Evolutionary conservation across 805 yeast genomes (phyloP).

Genomic region (Metschnikowia lachancei): DNA sequence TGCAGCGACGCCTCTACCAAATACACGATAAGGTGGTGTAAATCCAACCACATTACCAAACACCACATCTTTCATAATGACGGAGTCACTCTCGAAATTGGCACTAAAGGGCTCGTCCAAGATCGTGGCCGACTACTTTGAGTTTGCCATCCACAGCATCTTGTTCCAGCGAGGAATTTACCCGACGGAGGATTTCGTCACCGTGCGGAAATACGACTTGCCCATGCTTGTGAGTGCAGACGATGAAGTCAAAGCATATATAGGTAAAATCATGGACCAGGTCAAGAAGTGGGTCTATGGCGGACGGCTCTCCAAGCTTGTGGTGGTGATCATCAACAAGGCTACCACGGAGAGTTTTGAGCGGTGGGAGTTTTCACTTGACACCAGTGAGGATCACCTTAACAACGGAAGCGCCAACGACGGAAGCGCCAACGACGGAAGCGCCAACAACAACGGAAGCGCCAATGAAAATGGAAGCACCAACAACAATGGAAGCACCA

Average conservation of each 20-base stretch:
- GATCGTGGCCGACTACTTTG: constrained; percentile 78
- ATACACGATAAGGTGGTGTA: no score
- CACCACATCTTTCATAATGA: no score
- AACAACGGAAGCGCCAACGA: no score
- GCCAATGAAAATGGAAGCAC: no score
- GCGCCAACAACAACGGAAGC: constrained; percentile 13
- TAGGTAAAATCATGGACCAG: constrained; percentile 64
- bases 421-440: no score
- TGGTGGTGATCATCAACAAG: constrained; percentile 70
- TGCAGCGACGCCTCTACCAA: no score
- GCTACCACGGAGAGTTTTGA: constrained; percentile 69
- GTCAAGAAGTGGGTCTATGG: constrained; percentile 65
- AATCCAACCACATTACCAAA: no score
- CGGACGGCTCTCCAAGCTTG: constrained; percentile 63
- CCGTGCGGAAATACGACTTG: constrained; percentile 76
- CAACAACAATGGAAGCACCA: constrained; percentile 1
- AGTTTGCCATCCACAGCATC: constrained; percentile 75
- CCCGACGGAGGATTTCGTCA: constrained; percentile 79
- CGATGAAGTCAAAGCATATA: constrained; percentile 70
- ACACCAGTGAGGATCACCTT: constrained; percentile 29
- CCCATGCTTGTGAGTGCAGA: constrained; percentile 70
- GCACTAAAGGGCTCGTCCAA: constrained; percentile 78
- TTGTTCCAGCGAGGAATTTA: constrained; percentile 88
- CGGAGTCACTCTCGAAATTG: constrained; percentile 35
- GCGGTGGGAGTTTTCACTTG: constrained; percentile 80